phyloP scores from a whole-genome alignment of 257 asterid genomes.

The Schizonepeta tenuifolia region DNA sequence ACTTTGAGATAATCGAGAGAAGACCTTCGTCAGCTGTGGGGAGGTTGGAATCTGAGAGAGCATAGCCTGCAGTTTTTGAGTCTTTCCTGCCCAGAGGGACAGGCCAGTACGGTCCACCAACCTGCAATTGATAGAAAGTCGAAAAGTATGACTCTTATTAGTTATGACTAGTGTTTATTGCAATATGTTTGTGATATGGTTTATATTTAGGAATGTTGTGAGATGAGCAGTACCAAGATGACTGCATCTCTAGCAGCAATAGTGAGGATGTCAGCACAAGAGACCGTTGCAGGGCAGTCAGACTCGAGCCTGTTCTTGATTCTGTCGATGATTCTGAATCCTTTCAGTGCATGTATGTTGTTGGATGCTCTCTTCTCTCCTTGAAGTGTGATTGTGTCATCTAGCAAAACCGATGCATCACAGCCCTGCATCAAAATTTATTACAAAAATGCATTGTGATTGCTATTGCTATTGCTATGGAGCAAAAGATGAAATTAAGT shows the following conservation, averaged over 20 bases:
- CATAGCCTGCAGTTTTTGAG: slow-evolving; percentile 77
- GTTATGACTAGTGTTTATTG: background rate
- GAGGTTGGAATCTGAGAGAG: slow-evolving; percentile 56
- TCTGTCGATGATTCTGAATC: slow-evolving; percentile 76
- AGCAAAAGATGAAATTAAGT: background rate
- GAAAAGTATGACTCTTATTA: background rate
- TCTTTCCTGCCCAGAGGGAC: slow-evolving; percentile 88
- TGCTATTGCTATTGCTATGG: background rate
- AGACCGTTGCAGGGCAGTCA: slow-evolving; percentile 79
- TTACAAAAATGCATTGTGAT: background rate
- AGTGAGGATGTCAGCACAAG: slow-evolving; percentile 92
- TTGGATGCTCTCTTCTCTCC: slow-evolving; percentile 79
- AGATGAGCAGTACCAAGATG: slow-evolving; percentile 78
- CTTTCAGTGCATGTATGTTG: slow-evolving; percentile 69
- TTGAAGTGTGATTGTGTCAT: slow-evolving; percentile 70
- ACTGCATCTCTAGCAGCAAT: slow-evolving; percentile 94
- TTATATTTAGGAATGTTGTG: background rate
- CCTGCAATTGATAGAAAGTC: slow-evolving; percentile 44
- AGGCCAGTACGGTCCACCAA: slow-evolving; percentile 95
- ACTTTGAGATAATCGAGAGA: slow-evolving; percentile 77
- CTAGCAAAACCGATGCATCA: slow-evolving; percentile 80
- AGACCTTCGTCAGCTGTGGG: slow-evolving; percentile 82
- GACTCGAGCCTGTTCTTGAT: slow-evolving; percentile 79
- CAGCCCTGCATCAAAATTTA: slow-evolving; percentile 59
- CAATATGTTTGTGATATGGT: too few species aligned